Base-by-base conservation (phyloP, 768 basidiomycete species). In the Aureoboletus auriporus region DNA sequence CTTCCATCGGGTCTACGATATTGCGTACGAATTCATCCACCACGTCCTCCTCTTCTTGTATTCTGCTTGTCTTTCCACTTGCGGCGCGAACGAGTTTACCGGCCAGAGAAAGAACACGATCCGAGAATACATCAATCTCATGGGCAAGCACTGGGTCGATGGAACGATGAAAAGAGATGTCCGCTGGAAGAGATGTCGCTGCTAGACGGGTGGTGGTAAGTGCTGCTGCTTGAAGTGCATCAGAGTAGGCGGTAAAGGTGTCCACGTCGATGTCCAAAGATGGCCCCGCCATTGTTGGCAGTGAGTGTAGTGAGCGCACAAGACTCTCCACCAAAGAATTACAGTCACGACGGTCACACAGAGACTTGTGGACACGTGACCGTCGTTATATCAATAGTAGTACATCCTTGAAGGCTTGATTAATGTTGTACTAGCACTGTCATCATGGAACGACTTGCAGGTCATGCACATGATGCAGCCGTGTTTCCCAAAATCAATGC, bases 111-210 rank as follows among this genome's bases (percentile, higher is more conserved):
- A 96, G 74, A 3, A 94, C 75, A 28, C 80, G 75, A 13, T 75
- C 67, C 0, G 89, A 85, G 47, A 88, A 77, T 4, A 60, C 65
- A 59, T 97, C 93, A 31, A 96, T 67, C 36, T 83, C 79, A 46
- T 72, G 72, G 2, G 84, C 86, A 46, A 96, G 75, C 2, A 68
- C 72, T 5, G 78, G 67, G 64, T 94, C 86, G 53, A 98, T 79
- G 2, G 93, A 89, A 20, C 90, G 85, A 68, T 96, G 90, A 66
- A 93, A 97, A n/a, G 75, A 69, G 48, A 98, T 72, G 69, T 97
- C 94, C 12, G 72, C 53, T 3, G 92, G 86, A 4, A 91, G 71
- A n/a, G 55, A 57, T 2, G 71, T 69, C 2, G 78, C 78, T 0
- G 87, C 78, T 42, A 75, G 70, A 45, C 80, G 75, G 3, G 86